Conservation (phyloP, 2,329 filamentous ascomycete genomes). For the Rhexocercosporidium sp. region DNA sequence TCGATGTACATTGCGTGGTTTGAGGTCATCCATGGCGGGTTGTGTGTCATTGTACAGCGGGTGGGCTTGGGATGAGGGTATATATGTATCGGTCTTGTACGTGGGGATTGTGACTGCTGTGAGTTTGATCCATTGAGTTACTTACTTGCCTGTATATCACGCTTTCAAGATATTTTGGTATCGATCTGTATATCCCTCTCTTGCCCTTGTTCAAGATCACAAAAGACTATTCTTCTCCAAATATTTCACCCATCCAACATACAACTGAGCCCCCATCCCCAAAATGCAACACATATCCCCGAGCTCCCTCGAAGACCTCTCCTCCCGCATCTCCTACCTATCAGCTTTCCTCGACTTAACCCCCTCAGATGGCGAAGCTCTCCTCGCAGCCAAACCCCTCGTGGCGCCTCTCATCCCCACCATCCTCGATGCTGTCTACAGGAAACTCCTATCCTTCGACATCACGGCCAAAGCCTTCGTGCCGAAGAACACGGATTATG, state of each 20-base stretch:
- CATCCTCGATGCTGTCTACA: constrained; percentile 84
- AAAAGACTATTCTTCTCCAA: not conserved
- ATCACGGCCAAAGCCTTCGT: constrained; percentile 81
- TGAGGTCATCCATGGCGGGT: not conserved
- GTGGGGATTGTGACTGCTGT: not conserved
- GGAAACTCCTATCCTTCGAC: constrained; percentile 79
- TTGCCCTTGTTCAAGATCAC: not conserved
- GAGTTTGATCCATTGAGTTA: not conserved
- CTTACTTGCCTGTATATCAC: not conserved
- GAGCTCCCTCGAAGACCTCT: constrained; percentile 35
- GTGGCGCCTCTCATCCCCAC: constrained; percentile 71
- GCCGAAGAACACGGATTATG: constrained; percentile 65
- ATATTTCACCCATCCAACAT: too few relatives aligned
- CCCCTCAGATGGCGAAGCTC: constrained; percentile 37
- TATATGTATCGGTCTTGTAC: not conserved
- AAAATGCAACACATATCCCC: constrained; percentile 41
- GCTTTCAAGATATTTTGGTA: not conserved
- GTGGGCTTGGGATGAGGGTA: not conserved
- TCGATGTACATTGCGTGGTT: not conserved
- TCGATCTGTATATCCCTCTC: not conserved
- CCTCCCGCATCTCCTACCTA: constrained; percentile 36
- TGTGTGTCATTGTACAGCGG: not conserved
- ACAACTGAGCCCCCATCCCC: not conserved
- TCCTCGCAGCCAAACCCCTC: constrained; percentile 39
- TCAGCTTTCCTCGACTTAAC: constrained; percentile 38